Base-by-base conservation (phyloP, 2,329 filamentous ascomycete genomes). In the Aspergillus calidoustus region DNA sequence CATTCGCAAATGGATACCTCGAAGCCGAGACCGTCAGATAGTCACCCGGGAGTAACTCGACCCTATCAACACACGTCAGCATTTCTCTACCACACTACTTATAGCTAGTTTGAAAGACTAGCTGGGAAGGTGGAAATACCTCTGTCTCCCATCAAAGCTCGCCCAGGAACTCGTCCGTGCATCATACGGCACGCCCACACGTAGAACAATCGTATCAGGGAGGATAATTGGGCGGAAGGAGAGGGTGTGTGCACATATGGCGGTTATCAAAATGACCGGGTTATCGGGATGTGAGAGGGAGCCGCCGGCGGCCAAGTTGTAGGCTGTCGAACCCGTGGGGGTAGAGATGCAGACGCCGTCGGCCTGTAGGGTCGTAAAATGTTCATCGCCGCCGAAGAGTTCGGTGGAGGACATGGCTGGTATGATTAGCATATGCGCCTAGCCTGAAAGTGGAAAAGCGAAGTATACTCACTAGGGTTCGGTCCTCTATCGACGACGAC, bases 151-250 rank as follows among this genome's bases (percentile, higher is more conserved):
- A 77, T 99, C 95, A 74, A 99, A 99, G 76, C 92, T 96, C n/a
- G 93, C 95, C 94, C 95, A 99, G 46, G 91, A 93, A 68, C 88
- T 90, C 4, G 92, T 93, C 54, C 95, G 84, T 8, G 93, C 92
- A 76, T 96, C 90, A 75, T 97, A 98, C 0, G 95, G 95, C n/a
- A 98, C 93, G 11, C 94, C 95, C 19, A 97, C 85, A 43, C 95
- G 88, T 62, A 99, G 82, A 1, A 98, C 94, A 64, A 98, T 96
- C 0, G 94, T 97, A 78, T 99, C 95, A 0, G 95, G 95, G 3
- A 98, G 83, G 71, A 98, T 95, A 71, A 98, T 95, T n/a, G 94
- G 94, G 11, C 95, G 86, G 83, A 98, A 98, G 2, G 92, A 96
- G 3, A 98, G 84, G 0, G 94, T 97, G 77, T 98, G 94, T 1